Percentiles rank a stretch among this genome's conserved stretches.
These are phyloP conservation scores for Tylopilus intermedius DNA, from an alignment of 768 basidiomycete genomes.

Conservation along the genomic window DNA sequence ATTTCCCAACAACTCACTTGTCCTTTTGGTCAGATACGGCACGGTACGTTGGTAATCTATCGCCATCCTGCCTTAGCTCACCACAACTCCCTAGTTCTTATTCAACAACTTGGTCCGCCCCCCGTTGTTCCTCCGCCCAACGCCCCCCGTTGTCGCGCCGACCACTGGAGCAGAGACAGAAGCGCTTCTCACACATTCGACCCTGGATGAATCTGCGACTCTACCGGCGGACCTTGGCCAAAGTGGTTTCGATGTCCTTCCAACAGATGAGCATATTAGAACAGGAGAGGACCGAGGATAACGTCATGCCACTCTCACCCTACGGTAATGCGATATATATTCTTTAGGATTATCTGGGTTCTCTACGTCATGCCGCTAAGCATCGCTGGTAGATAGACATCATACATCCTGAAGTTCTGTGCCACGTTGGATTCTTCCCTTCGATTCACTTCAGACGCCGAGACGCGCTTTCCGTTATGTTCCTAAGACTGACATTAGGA, in stretches of 20 bases:
- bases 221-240: conserved; percentile 79
- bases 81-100: conserved; percentile 52
- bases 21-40: conserved; percentile 57
- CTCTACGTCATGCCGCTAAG: background rate
- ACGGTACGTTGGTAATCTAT: conserved; percentile 48
- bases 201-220: conserved; percentile 75
- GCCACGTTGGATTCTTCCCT: background rate
- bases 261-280: conserved; percentile 37
- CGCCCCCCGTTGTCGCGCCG: conserved; percentile 27
- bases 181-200: conserved; percentile 38
- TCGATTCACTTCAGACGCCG: conserved; percentile 5
- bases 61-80: conserved; percentile 6
- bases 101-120: conserved; percentile 79
- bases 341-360: background rate
- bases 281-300: conserved; percentile 11
- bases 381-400: background rate
- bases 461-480: background rate
- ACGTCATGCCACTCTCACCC: background rate
- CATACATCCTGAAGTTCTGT: too few species aligned
- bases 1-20: conserved; percentile 8
- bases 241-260: conserved; percentile 79
- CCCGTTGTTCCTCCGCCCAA: conserved; percentile 57
- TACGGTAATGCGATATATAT: background rate
- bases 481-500: conserved; percentile 1
- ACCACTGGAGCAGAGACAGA: conserved; percentile 48